Evolutionary conservation across 1,284 basidiomycete genomes (phyloP).

Genomic region (Leccinum subfulvum): DNA sequence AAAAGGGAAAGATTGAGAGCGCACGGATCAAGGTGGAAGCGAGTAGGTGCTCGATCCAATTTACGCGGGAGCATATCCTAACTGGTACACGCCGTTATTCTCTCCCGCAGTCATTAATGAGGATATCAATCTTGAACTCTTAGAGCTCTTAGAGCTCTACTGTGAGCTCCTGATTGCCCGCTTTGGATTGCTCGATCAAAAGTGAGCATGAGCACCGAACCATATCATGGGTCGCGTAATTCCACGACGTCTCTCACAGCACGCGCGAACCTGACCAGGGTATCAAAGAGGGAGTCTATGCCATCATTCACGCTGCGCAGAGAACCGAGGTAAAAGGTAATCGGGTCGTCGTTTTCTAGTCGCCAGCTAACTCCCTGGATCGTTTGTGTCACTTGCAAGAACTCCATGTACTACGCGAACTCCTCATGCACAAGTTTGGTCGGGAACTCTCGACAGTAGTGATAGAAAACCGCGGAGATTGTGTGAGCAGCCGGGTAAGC

Average conservation of each 20-base stretch:
- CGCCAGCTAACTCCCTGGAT: conserved; percentile 7
- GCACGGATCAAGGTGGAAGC: conserved; percentile 82
- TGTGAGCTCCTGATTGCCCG: conserved; percentile 90
- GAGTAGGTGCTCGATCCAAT: conserved; percentile 44
- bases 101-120: conserved; percentile 72
- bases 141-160: conserved; percentile 93
- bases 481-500: conserved; percentile 77
- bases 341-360: conserved; percentile 5
- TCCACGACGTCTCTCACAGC: conserved; percentile 38
- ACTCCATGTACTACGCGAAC: conserved; percentile 86
- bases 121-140: conserved; percentile 80
- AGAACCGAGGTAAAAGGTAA: conserved; percentile 87
- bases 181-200: conserved; percentile 87
- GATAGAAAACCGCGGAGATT: conserved; percentile 80
- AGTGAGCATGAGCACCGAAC: conserved; percentile 43
- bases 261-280: conserved; percentile 81
- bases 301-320: conserved; percentile 88
- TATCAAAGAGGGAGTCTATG: conserved; percentile 72
- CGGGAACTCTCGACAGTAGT: conserved; percentile 78
- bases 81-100: conserved; percentile 3
- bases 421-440: conserved; percentile 92
- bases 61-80: conserved; percentile 5
- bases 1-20: conserved; percentile 79
- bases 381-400: conserved; percentile 47
- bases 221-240: conserved; percentile 1